Percentiles rank a stretch among this genome's conserved stretches.
phyloP scores from a whole-genome alignment of 2,329 filamentous ascomycete species.

The Colletotrichum tropicicola region DNA sequence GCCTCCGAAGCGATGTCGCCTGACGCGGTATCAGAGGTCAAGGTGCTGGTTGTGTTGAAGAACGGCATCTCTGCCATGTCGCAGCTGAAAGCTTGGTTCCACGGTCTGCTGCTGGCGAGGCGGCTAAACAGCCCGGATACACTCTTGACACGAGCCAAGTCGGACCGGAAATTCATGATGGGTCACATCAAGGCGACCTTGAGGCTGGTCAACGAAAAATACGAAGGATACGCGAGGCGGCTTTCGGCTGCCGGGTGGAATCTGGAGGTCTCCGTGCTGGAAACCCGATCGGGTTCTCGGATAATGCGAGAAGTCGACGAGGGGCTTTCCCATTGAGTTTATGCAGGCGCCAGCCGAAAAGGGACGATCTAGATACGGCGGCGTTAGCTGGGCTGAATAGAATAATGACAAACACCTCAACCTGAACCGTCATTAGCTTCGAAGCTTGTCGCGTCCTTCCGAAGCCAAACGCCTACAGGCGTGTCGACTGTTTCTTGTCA shows the following conservation, averaged over 20 bases:
- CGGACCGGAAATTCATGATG: constrained; percentile 10
- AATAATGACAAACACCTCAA: background rate
- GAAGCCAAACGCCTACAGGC: background rate
- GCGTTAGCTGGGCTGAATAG: no score
- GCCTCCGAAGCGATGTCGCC: background rate
- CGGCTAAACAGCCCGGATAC: background rate
- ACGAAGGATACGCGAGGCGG: background rate
- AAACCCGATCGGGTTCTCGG: constrained; percentile 24
- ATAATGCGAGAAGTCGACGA: constrained; percentile 9
- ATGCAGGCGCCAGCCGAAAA: background rate
- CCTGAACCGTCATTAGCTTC: no score
- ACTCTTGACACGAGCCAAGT: background rate
- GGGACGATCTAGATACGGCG: constrained; percentile 10
- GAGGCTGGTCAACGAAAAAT: background rate
- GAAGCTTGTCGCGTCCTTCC: no score
- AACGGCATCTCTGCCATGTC: constrained; percentile 7
- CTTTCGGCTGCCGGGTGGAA: constrained; percentile 19
- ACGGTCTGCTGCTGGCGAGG: background rate
- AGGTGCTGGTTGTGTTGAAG: constrained; percentile 21
- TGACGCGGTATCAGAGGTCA: background rate
- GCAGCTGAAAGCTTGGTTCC: constrained; percentile 28
- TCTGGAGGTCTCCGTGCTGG: constrained; percentile 14
- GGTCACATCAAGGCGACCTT: constrained; percentile 1
- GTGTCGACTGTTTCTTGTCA: background rate
- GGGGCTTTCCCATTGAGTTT: background rate